phyloP scores from a whole-genome alignment of 805 yeast species.

The Yamadazyma phyllophila region DNA sequence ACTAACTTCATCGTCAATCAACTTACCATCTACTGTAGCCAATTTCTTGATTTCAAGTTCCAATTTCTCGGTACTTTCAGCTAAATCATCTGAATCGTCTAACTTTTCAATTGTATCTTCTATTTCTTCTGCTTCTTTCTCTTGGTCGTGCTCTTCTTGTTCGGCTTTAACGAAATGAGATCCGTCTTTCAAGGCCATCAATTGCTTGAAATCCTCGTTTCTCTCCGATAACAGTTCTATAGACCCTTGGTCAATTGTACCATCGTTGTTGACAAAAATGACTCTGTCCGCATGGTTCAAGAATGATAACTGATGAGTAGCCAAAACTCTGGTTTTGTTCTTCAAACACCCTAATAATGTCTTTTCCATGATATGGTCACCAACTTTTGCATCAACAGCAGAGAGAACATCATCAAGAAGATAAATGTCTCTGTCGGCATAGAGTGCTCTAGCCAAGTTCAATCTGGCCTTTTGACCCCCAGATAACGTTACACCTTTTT shows the following conservation, averaged over 20 bases:
- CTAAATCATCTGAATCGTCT: conserved; percentile 4
- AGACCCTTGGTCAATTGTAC: conserved; percentile 27
- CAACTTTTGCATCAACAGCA: conserved; percentile 39
- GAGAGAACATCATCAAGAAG: conserved; percentile 34
- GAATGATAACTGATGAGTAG: conserved; percentile 35
- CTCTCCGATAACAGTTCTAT: conserved; percentile 20
- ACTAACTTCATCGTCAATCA: conserved; percentile 34
- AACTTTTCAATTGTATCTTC: background rate
- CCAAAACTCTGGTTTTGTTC: conserved; percentile 31
- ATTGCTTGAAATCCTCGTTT: conserved; percentile 24
- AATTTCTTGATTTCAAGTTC: background rate
- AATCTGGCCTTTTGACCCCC: conserved; percentile 39
- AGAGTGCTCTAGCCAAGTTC: conserved; percentile 34
- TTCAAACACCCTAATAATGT: conserved; percentile 27
- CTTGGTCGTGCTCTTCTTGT: no score
- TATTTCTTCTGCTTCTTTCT: background rate
- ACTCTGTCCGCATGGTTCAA: conserved; percentile 28
- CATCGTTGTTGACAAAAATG: conserved; percentile 26
- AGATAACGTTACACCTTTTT: conserved; percentile 34
- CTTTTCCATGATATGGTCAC: conserved; percentile 31
- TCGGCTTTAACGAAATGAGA: background rate
- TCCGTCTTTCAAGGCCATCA: conserved; percentile 20
- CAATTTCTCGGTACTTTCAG: background rate
- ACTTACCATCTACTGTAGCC: conserved; percentile 22
- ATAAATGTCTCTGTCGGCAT: conserved; percentile 27